phyloP scores from a whole-genome alignment of 495 filamentous ascomycete genomes.

The Pseudomonodictys pantanalensis region DNA sequence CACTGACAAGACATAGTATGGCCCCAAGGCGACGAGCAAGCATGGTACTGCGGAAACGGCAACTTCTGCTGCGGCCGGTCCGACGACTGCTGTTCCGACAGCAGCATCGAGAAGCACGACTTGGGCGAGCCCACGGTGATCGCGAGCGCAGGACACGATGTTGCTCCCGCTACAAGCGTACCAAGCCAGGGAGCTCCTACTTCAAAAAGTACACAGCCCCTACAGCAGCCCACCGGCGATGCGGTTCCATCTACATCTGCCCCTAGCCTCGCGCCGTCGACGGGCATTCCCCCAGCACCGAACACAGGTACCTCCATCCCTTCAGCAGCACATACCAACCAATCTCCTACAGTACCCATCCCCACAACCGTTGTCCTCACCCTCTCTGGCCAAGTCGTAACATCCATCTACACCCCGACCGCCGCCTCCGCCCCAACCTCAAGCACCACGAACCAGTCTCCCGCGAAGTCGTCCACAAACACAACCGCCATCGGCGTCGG shows the following conservation, averaged over 20 bases:
- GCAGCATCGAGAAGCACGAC: background rate
- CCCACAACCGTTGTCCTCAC: background rate
- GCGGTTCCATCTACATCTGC: no score
- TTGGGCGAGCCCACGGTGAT: background rate
- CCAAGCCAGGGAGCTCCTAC: background rate
- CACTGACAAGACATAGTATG: background rate
- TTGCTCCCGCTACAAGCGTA: background rate
- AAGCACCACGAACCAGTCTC: background rate
- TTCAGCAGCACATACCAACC: background rate
- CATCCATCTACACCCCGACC: background rate
- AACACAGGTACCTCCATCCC: no score
- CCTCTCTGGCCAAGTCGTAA: background rate
- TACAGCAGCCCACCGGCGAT: background rate
- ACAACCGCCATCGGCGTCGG: conserved; percentile 7
- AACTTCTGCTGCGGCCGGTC: conserved; percentile 3
- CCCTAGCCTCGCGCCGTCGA: no score
- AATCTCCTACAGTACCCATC: background rate
- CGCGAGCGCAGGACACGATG: background rate
- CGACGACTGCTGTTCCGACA: background rate
- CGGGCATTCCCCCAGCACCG: no score
- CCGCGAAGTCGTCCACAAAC: background rate
- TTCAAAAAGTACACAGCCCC: background rate
- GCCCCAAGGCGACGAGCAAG: conserved; percentile 5
- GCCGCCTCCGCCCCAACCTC: conserved; percentile 1
- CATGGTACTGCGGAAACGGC: conserved; percentile 4